Conservation (phyloP, 345 rosid species). For the Gossypium stocksii region DNA sequence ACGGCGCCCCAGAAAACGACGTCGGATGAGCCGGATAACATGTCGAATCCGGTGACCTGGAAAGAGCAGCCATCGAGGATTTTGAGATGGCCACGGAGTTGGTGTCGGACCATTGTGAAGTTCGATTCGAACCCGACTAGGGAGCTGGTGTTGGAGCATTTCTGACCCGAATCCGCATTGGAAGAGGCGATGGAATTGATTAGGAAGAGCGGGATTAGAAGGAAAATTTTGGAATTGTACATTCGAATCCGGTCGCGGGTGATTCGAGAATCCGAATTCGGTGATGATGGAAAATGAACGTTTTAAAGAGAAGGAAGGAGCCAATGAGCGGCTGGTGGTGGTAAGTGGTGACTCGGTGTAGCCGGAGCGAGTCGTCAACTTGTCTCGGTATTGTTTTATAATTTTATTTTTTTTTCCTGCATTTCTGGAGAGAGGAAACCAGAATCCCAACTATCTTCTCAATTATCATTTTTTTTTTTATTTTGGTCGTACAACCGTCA, state of each 20-base stretch:
- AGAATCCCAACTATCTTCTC: too few species aligned
- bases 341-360: neutral
- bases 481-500: too few species aligned
- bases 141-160: constrained; percentile 59
- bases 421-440: too few species aligned
- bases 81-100: constrained; percentile 66
- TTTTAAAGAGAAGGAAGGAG: neutral
- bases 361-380: neutral
- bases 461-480: too few species aligned
- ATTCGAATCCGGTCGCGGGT: constrained; percentile 25
- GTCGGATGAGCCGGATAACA: constrained; percentile 60
- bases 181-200: constrained; percentile 29
- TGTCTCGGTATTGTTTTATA: neutral
- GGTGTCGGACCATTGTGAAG: constrained; percentile 82
- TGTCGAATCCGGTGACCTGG: constrained; percentile 68
- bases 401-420: too few species aligned
- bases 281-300: neutral
- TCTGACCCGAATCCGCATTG: constrained; percentile 42
- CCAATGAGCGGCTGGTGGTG: neutral
- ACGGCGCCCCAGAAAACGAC: constrained; percentile 87
- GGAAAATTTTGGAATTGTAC: constrained; percentile 33
- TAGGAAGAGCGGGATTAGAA: constrained; percentile 33
- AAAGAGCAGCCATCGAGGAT: constrained; percentile 83
- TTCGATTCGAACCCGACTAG: constrained; percentile 61
- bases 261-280: constrained; percentile 8